Evolutionary conservation across 2,329 filamentous ascomycete genomes (phyloP).

Genomic region (Cladobotryum mycophilum): DNA sequence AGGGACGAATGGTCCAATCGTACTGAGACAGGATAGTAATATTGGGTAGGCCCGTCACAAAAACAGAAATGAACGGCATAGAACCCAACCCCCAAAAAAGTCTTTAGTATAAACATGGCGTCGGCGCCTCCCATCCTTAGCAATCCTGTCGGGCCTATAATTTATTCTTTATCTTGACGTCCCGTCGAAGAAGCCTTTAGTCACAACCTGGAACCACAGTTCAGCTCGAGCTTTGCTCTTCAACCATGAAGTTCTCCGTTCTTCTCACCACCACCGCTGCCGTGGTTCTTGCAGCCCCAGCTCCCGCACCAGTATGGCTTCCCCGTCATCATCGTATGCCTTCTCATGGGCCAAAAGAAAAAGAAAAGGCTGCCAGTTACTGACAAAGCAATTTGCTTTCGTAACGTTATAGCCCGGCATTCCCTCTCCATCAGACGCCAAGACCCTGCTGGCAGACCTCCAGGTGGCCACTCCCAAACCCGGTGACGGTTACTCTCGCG

Average conservation of each 20-base stretch:
- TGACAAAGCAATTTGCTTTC: not conserved
- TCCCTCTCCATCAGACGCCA: constrained; percentile 52
- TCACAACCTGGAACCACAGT: too few relatives aligned
- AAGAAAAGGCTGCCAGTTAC: too few relatives aligned
- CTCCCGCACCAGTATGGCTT: constrained; percentile 22
- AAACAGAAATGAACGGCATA: too few relatives aligned
- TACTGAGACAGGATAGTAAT: too few relatives aligned
- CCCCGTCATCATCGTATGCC: not conserved
- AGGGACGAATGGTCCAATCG: too few relatives aligned
- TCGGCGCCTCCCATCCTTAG: not conserved
- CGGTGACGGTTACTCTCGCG: constrained; percentile 54
- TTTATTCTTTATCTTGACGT: too few relatives aligned
- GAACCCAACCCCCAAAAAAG: too few relatives aligned
- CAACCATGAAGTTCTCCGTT: constrained; percentile 26
- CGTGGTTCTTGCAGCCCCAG: constrained; percentile 24
- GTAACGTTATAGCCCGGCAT: constrained; percentile 46
- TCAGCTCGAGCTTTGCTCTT: too few relatives aligned
- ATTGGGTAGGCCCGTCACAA: too few relatives aligned
- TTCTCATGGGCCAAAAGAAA: too few relatives aligned
- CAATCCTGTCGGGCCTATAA: not conserved
- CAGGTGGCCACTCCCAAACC: constrained; percentile 51
- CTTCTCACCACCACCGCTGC: constrained; percentile 20
- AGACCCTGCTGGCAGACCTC: constrained; percentile 50
- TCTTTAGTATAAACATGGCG: too few relatives aligned
- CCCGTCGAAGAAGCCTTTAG: too few relatives aligned